phyloP scores from a whole-genome alignment of 2,329 filamentous ascomycete species.

The Neonectria sp. region DNA sequence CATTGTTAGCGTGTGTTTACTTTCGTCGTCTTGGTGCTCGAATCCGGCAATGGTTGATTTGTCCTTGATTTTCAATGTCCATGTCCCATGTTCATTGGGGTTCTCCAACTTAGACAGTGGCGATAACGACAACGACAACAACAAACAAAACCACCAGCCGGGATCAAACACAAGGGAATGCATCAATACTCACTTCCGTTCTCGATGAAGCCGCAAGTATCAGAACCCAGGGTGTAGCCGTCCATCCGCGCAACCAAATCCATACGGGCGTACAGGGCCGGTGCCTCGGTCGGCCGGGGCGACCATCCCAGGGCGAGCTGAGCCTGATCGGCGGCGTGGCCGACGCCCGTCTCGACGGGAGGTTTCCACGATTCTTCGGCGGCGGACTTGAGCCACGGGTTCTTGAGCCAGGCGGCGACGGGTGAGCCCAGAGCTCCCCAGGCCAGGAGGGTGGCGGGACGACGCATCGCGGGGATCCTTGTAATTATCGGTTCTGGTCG shows the following conservation, averaged over 20 bases:
- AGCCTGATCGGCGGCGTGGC: conserved; percentile 31
- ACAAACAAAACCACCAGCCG: neutral
- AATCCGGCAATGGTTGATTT: neutral
- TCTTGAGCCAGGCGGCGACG: conserved; percentile 44
- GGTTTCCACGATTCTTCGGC: conserved; percentile 49
- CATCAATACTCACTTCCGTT: conserved; percentile 48
- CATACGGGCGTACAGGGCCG: conserved; percentile 49
- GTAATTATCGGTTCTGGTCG: neutral
- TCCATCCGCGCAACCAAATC: conserved; percentile 45
- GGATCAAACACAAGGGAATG: too few species aligned
- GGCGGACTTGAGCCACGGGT: conserved; percentile 36
- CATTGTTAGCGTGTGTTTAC: conserved; percentile 14
- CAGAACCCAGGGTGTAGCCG: conserved; percentile 46
- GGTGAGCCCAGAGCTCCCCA: conserved; percentile 44
- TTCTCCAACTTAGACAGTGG: neutral
- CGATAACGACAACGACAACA: neutral
- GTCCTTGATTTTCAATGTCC: neutral
- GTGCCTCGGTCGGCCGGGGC: conserved; percentile 51
- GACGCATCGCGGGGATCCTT: conserved; percentile 33
- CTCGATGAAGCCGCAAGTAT: conserved; percentile 52
- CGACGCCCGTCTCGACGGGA: conserved; percentile 45
- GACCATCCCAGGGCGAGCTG: conserved; percentile 51
- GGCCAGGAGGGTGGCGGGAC: conserved; percentile 40
- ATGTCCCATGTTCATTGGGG: neutral
- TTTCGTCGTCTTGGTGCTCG: neutral